These are phyloP conservation scores for Pogostemon cablin DNA, from an alignment of 257 asterid species.

Conservation along the genomic window DNA sequence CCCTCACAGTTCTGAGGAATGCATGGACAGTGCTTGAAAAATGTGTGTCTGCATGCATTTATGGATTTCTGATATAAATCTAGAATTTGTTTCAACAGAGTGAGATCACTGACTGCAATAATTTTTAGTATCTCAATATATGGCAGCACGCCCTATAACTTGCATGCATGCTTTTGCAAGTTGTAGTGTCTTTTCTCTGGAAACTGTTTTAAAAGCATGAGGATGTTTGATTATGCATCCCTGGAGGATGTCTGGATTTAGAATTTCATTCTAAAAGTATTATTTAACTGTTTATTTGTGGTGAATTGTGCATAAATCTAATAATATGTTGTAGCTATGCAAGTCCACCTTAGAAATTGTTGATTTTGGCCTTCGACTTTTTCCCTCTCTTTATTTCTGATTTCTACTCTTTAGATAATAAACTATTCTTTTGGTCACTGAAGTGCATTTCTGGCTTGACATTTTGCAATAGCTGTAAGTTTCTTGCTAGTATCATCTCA, in stretches of 20 bases:
- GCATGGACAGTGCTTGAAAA: neutral
- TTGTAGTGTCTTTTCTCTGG: neutral
- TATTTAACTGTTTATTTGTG: neutral
- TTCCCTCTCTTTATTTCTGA: neutral
- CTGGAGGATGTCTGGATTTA: neutral
- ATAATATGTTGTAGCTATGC: neutral
- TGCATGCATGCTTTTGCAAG: neutral
- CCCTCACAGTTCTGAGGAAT: neutral
- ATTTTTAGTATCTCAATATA: neutral
- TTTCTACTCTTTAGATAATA: too few species aligned
- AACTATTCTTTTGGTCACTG: too few species aligned
- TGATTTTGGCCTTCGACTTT: neutral
- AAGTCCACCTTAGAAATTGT: neutral
- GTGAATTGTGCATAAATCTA: neutral
- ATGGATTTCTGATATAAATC: neutral
- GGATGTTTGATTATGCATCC: neutral
- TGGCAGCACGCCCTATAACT: neutral
- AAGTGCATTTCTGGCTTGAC: too few species aligned
- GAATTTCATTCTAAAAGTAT: neutral
- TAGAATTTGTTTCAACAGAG: neutral
- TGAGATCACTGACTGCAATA: neutral
- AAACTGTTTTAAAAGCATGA: neutral
- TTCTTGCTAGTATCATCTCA: too few species aligned
- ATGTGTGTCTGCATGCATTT: conserved; percentile 3
- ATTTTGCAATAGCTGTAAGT: too few species aligned